Evolutionary conservation across 371 early-diverging fungal species (phyloP), one percentile per base, ranked within the genome.

Genomic region (Saksenaea vasiformis): DNA sequence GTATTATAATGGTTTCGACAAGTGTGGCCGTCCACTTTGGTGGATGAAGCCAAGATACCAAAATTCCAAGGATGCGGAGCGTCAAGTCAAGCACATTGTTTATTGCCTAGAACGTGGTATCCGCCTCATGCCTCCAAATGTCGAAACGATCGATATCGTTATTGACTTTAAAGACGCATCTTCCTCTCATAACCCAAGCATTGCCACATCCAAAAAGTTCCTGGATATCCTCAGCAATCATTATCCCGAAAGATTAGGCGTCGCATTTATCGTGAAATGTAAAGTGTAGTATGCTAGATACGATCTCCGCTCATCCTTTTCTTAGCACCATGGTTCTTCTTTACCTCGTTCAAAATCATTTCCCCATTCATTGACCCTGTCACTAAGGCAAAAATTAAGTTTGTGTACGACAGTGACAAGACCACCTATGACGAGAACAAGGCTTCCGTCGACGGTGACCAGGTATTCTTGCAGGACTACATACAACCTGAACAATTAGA

Each of bases 321-420:
- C 22, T 14, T 55, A 85, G 91, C 95, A 15, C 92, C 93, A 17
- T 90, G 91, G 86, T 89, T 91, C 66, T 91, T 96, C 63, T 83
- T 84, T 70, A 77, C 85, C 44, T 86, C 91, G 41, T 93, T 87
- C 63, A 87, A 85, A 67, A 37, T 92, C 19, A 76, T 95, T 22
- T 80, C 89, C 27, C 94, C 95, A 5, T 93, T 95, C 63, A 80
- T 96, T 54, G 93, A 96, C 70, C 93, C 93, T 15, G 89, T 94
- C 28, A 95, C 95, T 17, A 86, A 83, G 62, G 72, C 77, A 15
- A 96, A 95, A 73, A 84, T 96, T 51, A 82, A 87, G 17, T 92
- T 95, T 68, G 87, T 91, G 7, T 31, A 47, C 5, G 79, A 89
- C 57, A 73, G 83, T 35, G 82, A 84, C 38, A 77, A 73, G n/a